These are phyloP conservation scores for Hericium rajendrae DNA, from an alignment of 768 basidiomycete species.

Conservation along the genomic window DNA sequence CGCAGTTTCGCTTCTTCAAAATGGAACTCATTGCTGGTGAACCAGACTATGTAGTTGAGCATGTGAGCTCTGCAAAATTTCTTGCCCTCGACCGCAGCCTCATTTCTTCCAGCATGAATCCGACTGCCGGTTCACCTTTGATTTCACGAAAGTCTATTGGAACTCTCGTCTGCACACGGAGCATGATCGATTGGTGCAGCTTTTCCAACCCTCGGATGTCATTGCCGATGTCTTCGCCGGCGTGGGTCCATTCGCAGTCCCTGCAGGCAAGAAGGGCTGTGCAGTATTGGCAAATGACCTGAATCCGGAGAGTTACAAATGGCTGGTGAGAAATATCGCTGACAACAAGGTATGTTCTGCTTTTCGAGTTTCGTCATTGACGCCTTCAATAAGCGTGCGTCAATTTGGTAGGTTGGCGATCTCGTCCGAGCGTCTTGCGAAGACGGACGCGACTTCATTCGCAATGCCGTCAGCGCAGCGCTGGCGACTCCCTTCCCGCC, in stretches of 20 bases:
- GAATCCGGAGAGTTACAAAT: constrained; percentile 82
- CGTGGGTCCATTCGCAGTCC: constrained; percentile 92
- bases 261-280: constrained; percentile 87
- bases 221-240: constrained; percentile 94
- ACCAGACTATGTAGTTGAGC: constrained; percentile 74
- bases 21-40: constrained; percentile 97
- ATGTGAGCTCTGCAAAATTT: constrained; percentile 41
- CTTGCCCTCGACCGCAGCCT: not conserved
- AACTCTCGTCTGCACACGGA: constrained; percentile 92
- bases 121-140: constrained; percentile 82
- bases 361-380: not conserved
- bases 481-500: constrained; percentile 62
- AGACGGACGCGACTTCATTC: constrained; percentile 86
- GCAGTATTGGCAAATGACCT: constrained; percentile 88
- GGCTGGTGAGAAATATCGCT: constrained; percentile 59
- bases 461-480: constrained; percentile 37
- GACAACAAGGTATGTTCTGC: constrained; percentile 60
- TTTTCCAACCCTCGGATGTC: constrained; percentile 68
- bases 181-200: constrained; percentile 73
- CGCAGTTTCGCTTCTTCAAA: constrained; percentile 82
- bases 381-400: constrained; percentile 1
- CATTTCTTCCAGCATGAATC: constrained; percentile 57
- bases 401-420: constrained; percentile 46
- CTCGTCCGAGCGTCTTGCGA: constrained; percentile 65
- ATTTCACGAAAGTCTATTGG: constrained; percentile 96